Evolutionary conservation across 2,329 filamentous ascomycete species (phyloP), one percentile per base, ranked within the genome.

Genomic region (Neurospora crassa): DNA sequence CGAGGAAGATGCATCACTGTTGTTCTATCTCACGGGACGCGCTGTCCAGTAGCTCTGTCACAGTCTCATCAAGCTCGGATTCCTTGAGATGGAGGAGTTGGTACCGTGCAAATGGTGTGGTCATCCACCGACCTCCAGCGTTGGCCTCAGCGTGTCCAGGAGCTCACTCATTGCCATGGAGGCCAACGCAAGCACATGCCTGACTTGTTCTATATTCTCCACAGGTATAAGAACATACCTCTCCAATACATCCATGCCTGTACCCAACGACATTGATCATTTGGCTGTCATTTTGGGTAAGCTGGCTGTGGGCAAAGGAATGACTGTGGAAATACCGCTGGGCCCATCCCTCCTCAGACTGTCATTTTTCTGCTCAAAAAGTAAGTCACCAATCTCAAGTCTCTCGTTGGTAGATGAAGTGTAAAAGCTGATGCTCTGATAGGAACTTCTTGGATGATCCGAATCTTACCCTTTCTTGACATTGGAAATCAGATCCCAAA

Each of bases 401-500:
- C 18, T 42, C 37, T 68, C 14, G 11, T 40, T 29, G 10, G 4
- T 42, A 4, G 18, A 24, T 37, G 14, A 29, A 68, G 2, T 20
- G 8, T 68, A 20, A 5, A 24, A 29, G 12, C 37, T 29, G 24
- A 59, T 1, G 4, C 1, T 59, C 1, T n/a, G 3, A 29, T 34
- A 73, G 72, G 6, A 7, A 73, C 67, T 24, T 43, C 71, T 1
- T 72, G 71, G 71, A 18, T 72, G 0, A 5, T 41, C 3, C 34
- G 69, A 14, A 67, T 24, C 67, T 73, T 78, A 2, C 74, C 72
- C 2, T 69, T 71, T 16, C 67, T 74, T 6, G 63, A 69, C 0
- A 8, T 73, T 2, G 73, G 69, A 16, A 42, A 45, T 6, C 18
- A 70, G n/a, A 20, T 72, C 16, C 72, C 73, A 8, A 10, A 34